phyloP scores from a whole-genome alignment of 2,329 filamentous ascomycete species.

The Ceratocystis alfenasii region DNA sequence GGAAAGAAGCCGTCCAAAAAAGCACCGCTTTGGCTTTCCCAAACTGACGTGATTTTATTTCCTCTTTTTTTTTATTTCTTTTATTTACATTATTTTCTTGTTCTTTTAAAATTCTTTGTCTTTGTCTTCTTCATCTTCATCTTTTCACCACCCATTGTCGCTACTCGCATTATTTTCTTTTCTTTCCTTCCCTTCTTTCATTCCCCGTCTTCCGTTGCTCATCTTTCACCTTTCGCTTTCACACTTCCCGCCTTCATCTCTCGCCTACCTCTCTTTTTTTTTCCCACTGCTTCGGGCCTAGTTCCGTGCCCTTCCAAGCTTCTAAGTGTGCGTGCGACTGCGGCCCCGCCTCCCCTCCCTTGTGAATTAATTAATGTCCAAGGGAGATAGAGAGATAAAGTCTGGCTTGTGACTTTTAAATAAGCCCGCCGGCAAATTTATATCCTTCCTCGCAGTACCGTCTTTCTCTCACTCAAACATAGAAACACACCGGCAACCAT shows the following conservation, averaged over 20 bases:
- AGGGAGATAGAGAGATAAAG: too few relatives aligned
- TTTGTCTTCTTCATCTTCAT: not conserved
- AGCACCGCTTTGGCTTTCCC: not conserved
- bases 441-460: not conserved
- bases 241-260: not conserved
- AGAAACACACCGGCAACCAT: not conserved
- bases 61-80: not conserved
- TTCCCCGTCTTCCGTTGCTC: not conserved
- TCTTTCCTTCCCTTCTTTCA: not conserved
- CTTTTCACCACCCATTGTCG: not conserved
- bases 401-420: not conserved
- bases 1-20: not conserved
- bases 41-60: constrained; percentile 12
- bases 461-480: constrained; percentile 7
- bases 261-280: not conserved
- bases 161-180: not conserved
- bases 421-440: not conserved
- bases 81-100: not conserved
- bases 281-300: not conserved
- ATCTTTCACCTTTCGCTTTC: not conserved
- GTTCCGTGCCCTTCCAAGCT: constrained; percentile 1
- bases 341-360: not conserved
- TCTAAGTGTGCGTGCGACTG: constrained; percentile 6
- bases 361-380: not conserved
- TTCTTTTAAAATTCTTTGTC: not conserved